Evolutionary conservation across 306 rosid genomes (phyloP), one percentile per base, ranked within the genome.

Genomic region (apple (Malus domestica)): DNA sequence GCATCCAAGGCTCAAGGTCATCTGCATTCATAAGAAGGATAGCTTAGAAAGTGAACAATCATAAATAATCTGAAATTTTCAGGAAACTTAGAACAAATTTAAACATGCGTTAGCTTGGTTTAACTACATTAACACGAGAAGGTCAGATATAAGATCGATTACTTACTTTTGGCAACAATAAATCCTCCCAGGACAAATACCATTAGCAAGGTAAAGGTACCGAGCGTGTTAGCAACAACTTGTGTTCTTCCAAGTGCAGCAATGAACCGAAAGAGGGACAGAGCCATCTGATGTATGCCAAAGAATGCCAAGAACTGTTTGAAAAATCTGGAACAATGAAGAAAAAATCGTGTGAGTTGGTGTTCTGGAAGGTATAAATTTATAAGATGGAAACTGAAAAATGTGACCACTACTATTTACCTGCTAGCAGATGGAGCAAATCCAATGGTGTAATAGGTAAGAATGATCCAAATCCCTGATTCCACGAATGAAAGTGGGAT

Each of bases 151-250:
- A 25, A 65, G 72, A 68, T 29, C 1, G 61, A 52, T 20, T 52
- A 54, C 81, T 38, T 72, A 92, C 99, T 85, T 87, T 74, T 92
- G 80, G 97, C 85, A 30, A 95, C 86, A 46, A 95, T 73, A 74
- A 95, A 95, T 23, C 99, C 99, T 40, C 97, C 99, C 68, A 95
- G 97, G 32, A 95, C 89, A 64, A 90, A 90, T 73, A 86, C 83
- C 68, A 92, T 2, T 18, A 92, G 88, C 78, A 95, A 63, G 42
- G 92, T 71, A 46, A 92, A 89, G 75, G 86, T 82, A 33, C 90
- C 97, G 57, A 89, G 76, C 3, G 93, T 84, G 68, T 16, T 88
- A 33, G 99, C 90, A 59, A 92, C 80, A 67, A 92, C 77, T 71
- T 64, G 76, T 52, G 91, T 85, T 89, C 99, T 87, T 76, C 99